These are phyloP conservation scores for Pisolithus thermaeus DNA, from an alignment of 1,284 basidiomycete genomes.

Conservation along the genomic window DNA sequence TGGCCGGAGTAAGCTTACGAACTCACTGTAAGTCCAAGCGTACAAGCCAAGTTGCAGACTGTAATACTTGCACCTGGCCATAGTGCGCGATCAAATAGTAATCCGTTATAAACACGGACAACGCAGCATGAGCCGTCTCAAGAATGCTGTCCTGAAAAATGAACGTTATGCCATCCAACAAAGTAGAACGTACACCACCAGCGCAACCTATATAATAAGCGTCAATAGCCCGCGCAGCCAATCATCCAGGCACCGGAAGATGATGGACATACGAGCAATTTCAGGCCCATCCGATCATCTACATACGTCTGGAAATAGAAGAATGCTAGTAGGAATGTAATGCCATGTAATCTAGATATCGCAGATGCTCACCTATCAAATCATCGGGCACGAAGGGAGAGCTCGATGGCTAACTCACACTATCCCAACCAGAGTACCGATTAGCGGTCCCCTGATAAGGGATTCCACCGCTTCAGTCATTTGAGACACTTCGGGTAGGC, in stretches of 20 bases:
- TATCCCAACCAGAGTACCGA: conserved; percentile 24
- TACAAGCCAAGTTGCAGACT: conserved; percentile 18
- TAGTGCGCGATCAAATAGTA: conserved; percentile 18
- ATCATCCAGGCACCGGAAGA: too few relatives aligned
- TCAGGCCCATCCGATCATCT: conserved; percentile 16
- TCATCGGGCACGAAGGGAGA: not conserved
- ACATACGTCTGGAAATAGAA: conserved; percentile 25
- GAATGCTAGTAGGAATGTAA: conserved; percentile 25
- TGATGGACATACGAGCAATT: conserved; percentile 16
- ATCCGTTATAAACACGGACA: conserved; percentile 22
- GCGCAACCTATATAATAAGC: conserved; percentile 16
- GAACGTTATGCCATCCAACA: too few relatives aligned
- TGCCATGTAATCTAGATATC: conserved; percentile 18
- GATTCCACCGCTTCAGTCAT: conserved; percentile 2
- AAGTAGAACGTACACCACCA: conserved; percentile 7
- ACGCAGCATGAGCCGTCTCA: conserved; percentile 18
- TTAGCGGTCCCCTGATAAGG: conserved; percentile 21
- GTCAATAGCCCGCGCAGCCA: not conserved
- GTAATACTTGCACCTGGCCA: conserved; percentile 7
- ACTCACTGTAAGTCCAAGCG: too few relatives aligned
- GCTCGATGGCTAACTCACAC: conserved; percentile 11
- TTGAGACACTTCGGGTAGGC: conserved; percentile 10
- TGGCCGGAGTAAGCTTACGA: too few relatives aligned
- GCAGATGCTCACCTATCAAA: too few relatives aligned
- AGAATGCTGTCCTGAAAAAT: conserved; percentile 13